Conservation (phyloP, 164 flowering plant genomes). For the Aristolochia fimbriata region DNA sequence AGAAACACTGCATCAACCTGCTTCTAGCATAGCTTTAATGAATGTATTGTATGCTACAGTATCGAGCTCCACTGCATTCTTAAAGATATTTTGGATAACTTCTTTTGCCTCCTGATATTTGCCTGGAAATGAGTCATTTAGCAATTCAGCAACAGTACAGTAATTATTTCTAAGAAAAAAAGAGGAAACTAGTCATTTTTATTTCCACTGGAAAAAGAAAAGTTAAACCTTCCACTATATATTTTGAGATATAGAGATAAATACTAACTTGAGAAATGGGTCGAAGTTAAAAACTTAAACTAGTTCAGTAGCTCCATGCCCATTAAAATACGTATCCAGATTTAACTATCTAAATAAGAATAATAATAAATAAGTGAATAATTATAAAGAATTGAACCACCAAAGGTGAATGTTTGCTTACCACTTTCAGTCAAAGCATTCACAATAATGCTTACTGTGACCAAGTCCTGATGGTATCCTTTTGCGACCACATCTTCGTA, state of each 20-base stretch:
- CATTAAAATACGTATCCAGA: too few relatives aligned
- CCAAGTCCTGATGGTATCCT: conserved; percentile 47
- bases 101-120: conserved; percentile 52
- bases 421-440: conserved; percentile 54
- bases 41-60: conserved; percentile 83
- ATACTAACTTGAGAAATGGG: too few relatives aligned
- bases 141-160: neutral
- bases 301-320: too few relatives aligned
- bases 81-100: conserved; percentile 32
- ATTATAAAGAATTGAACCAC: neutral
- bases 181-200: too few relatives aligned
- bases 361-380: too few relatives aligned
- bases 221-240: too few relatives aligned
- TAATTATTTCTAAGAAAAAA: too few relatives aligned
- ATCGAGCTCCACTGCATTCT: conserved; percentile 51
- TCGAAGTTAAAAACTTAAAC: too few relatives aligned
- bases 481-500: conserved; percentile 35
- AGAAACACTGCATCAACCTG: conserved; percentile 40
- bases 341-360: too few relatives aligned
- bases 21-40: conserved; percentile 83
- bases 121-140: conserved; percentile 28
- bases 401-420: conserved; percentile 14
- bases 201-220: too few relatives aligned
- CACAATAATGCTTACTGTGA: conserved; percentile 61
- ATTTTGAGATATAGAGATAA: too few relatives aligned